Evolutionary conservation across 148 eudicot genomes (phyloP).

Genomic region (Amaranthus hypochondriacus): DNA sequence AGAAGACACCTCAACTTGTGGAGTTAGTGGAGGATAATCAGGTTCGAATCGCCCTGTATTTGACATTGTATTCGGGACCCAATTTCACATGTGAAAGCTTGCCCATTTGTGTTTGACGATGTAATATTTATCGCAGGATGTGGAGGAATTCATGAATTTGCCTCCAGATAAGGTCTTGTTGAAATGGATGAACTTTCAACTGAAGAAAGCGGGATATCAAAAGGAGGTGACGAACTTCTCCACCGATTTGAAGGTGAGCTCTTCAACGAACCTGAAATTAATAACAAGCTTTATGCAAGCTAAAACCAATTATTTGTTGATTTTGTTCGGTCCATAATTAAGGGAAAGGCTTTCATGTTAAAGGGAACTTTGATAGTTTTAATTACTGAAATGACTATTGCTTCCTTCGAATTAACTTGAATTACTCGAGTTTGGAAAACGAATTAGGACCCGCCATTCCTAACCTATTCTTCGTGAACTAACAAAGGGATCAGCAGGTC

Average conservation of each 20-base stretch:
- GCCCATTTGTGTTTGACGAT: background rate
- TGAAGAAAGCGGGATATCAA: slow-evolving; percentile 68
- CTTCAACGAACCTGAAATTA: background rate
- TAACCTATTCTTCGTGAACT: background rate
- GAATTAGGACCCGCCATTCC: background rate
- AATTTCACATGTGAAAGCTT: background rate
- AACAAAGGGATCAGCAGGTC: background rate
- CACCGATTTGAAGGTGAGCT: slow-evolving; percentile 66
- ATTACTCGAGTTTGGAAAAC: background rate
- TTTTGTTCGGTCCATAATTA: background rate
- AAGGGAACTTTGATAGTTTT: background rate
- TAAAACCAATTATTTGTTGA: background rate
- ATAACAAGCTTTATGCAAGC: background rate
- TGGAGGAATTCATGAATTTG: slow-evolving; percentile 67
- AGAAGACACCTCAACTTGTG: slow-evolving; percentile 84
- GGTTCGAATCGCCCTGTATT: slow-evolving; percentile 25
- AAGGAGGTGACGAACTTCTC: slow-evolving; percentile 75
- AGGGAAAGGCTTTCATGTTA: background rate
- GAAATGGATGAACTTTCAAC: slow-evolving; percentile 85
- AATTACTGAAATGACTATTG: background rate
- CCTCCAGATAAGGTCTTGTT: slow-evolving; percentile 70
- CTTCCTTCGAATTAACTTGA: background rate
- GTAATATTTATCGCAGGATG: slow-evolving; percentile 43
- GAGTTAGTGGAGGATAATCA: slow-evolving; percentile 72
- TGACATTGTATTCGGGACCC: background rate